Base-by-base conservation (phyloP, 2,329 filamentous ascomycete genomes). In the Chrysoporthe cubensis region DNA sequence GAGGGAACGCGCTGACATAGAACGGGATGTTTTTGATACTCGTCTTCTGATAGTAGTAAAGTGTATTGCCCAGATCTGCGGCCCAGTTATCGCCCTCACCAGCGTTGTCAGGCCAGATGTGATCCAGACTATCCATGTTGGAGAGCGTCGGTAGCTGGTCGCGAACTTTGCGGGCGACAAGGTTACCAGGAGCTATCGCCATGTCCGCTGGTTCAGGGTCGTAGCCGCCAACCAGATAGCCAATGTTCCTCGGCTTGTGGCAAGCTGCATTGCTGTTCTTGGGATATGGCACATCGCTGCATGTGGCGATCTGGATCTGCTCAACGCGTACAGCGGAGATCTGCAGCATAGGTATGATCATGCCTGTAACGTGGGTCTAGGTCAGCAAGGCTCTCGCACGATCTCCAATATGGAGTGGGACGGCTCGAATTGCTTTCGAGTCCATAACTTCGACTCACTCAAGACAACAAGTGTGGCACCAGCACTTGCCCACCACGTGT, bases 21-120 rank as follows among this genome's bases (percentile, higher is more conserved):
- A 65, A 65, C 16, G 63, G 63, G n/a, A 65, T 65, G 0, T 26
- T 14, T n/a, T 65, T 11, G 54, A 59, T 50, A 13, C 54, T 59
- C 3, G 50, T 65, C 54, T 65, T 65, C n/a, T 65, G 63, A 16
- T 65, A 65, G n/a, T 65, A 65, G 54, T 59, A 65, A 2, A 65
- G 56, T 11, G 63, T 59, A 40, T 65, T 65, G 18, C 63, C 63
- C 43, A 58, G 6, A 34, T 65, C 42, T 37, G 44, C 52, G 1
- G 43, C 54, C 63, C 63, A 65, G 18, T 65, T 65, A 4, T 65
- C 63, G 21, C 63, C 63, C 44, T 48, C 16, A 4, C 42, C 40
- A 21, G 54, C 54, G 2, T 3, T 48, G 2, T 59, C 40, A 6
- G 63, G 63, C 63, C 63, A 65, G 43, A 65, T 59, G 44, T 65